Percentiles rank a stretch among this genome's conserved stretches.
Conservation (phyloP, 352 stramenopile genomes). For the Phytophthora podocarpi region DNA sequence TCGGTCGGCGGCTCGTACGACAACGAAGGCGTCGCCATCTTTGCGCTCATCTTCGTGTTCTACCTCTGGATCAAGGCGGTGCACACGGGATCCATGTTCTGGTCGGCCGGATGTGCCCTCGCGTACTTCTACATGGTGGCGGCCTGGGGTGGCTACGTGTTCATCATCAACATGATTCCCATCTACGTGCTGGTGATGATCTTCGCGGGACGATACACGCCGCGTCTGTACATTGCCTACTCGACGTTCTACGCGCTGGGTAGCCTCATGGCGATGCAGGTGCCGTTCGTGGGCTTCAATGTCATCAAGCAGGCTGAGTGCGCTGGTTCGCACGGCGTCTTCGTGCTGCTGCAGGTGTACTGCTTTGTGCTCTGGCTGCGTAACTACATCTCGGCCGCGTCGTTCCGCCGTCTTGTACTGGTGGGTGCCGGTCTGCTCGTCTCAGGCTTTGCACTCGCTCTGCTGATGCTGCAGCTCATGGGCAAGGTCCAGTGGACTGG, state of each 20-base stretch:
- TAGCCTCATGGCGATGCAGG: slow-evolving; percentile 95
- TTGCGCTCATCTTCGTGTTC: slow-evolving; percentile 97
- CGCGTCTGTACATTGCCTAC: slow-evolving; percentile 96
- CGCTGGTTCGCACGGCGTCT: slow-evolving; percentile 91
- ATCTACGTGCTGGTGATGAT: slow-evolving; percentile 96
- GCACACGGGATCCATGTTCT: slow-evolving; percentile 90
- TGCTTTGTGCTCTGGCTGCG: slow-evolving; percentile 80
- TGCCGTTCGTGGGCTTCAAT: slow-evolving; percentile 98
- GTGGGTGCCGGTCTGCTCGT: slow-evolving; percentile 66
- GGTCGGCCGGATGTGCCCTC: slow-evolving; percentile 81
- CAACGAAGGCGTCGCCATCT: slow-evolving; percentile 98
- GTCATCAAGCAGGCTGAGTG: slow-evolving; percentile 92
- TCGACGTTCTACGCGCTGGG: slow-evolving; percentile 97
- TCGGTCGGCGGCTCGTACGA: slow-evolving; percentile 98
- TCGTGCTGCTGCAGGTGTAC: slow-evolving; percentile 91
- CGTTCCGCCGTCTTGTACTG: slow-evolving; percentile 80
- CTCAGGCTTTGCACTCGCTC: slow-evolving; percentile 47
- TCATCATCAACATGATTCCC: slow-evolving; percentile 99
- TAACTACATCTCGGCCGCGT: slow-evolving; percentile 72
- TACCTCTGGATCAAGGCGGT: slow-evolving; percentile 97
- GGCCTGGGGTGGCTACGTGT: slow-evolving; percentile 97
- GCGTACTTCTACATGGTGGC: slow-evolving; percentile 98
- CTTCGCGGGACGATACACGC: slow-evolving; percentile 92
- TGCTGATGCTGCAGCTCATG: slow-evolving; percentile 82
- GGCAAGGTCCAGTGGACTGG: slow-evolving; percentile 91